These are phyloP conservation scores for Russula brevipes DNA, from an alignment of 768 basidiomycete species.

Conservation along the genomic window DNA sequence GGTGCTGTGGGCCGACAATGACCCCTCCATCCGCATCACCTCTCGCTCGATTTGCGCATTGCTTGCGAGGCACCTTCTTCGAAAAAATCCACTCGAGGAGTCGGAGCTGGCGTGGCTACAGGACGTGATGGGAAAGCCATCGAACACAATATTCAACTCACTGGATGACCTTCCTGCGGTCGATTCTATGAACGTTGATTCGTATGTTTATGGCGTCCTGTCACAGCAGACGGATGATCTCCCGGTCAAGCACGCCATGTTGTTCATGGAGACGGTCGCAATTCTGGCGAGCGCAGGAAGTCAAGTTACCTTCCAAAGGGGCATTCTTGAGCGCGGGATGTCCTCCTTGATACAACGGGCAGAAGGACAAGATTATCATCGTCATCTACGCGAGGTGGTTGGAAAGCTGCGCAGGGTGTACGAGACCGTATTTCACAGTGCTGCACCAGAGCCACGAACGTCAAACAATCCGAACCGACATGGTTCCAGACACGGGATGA, in stretches of 20 bases:
- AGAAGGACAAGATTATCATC: conserved; percentile 24
- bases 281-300: neutral
- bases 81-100: neutral
- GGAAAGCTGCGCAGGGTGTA: neutral
- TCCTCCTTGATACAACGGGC: neutral
- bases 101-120: conserved; percentile 11
- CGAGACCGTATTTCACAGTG: neutral
- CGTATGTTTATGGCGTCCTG: conserved; percentile 3
- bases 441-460: too few species aligned
- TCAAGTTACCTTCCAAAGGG: neutral
- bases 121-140: neutral
- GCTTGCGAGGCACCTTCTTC: conserved; percentile 9
- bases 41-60: conserved; percentile 13
- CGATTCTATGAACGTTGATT: conserved; percentile 7
- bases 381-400: conserved; percentile 30
- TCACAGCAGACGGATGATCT: neutral
- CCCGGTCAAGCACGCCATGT: neutral
- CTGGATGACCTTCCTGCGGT: neutral
- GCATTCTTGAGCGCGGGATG: neutral
- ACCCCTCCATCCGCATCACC: conserved; percentile 1
- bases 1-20: conserved; percentile 2
- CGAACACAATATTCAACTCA: conserved; percentile 2
- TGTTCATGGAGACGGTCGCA: conserved; percentile 9
- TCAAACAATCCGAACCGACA: neutral
- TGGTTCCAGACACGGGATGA: neutral